These are phyloP conservation scores for Ophiostoma perfectum DNA, from an alignment of 2,329 filamentous ascomycete genomes.

Conservation along the genomic window DNA sequence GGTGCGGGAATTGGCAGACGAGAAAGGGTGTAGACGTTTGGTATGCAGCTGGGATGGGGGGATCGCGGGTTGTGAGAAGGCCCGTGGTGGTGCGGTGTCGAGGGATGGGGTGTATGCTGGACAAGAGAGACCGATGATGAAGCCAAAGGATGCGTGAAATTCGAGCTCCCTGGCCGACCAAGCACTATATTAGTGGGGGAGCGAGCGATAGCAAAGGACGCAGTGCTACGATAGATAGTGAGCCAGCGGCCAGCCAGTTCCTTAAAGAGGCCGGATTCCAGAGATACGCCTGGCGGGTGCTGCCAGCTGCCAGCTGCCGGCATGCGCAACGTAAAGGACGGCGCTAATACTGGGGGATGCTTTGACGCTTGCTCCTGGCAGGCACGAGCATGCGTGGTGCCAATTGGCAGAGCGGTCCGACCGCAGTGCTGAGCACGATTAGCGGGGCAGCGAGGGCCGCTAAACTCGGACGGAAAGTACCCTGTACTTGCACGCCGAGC, in stretches of 20 bases:
- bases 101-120: neutral
- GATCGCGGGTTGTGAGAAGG: neutral
- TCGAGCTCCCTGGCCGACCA: conserved; percentile 17
- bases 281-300: conserved; percentile 7
- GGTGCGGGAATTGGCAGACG: neutral
- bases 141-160: conserved; percentile 19
- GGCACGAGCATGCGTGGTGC: neutral
- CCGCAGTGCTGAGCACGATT: conserved; percentile 14
- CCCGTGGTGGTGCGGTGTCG: neutral
- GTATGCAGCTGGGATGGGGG: neutral
- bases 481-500: neutral
- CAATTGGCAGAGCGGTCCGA: conserved; percentile 21
- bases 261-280: neutral
- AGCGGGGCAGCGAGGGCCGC: conserved; percentile 8
- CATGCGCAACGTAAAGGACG: no score
- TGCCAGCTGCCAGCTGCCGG: conserved; percentile 16
- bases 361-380: neutral
- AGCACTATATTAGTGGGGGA: conserved; percentile 15
- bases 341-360: no score
- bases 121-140: neutral
- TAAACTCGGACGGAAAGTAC: neutral
- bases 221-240: conserved; percentile 1
- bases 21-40: neutral
- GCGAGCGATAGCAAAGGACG: neutral
- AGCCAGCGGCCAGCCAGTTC: neutral